Percentiles rank a stretch among this genome's conserved stretches.
These are phyloP conservation scores for Parathielavia appendiculata DNA, from an alignment of 495 filamentous ascomycete species.

Conservation along the genomic window DNA sequence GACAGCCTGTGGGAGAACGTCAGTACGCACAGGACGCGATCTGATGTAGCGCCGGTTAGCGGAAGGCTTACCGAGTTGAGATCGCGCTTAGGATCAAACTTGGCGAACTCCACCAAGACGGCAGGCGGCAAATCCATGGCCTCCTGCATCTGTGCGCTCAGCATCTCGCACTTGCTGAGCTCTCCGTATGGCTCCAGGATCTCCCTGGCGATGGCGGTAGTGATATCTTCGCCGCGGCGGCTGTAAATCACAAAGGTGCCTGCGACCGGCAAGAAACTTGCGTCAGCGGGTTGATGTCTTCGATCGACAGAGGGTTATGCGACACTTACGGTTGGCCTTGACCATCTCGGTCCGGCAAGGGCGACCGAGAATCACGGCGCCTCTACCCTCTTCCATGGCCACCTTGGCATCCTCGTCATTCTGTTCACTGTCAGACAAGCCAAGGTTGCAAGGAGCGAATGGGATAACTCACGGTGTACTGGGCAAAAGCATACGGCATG, in stretches of 20 bases:
- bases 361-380: conserved; percentile 49
- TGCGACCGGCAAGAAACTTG: conserved; percentile 17
- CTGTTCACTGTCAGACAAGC: conserved; percentile 23
- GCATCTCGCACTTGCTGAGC: conserved; percentile 30
- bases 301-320: not conserved
- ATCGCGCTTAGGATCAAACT: conserved; percentile 40
- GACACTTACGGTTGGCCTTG: conserved; percentile 51
- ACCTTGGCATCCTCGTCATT: conserved; percentile 42
- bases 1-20: conserved; percentile 25
- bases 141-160: conserved; percentile 25
- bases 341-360: conserved; percentile 53
- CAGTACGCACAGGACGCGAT: conserved; percentile 15
- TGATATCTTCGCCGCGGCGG: conserved; percentile 36
- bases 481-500: conserved; percentile 61
- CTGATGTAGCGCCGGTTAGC: not conserved
- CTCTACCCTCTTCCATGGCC: conserved; percentile 45
- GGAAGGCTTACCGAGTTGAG: conserved; percentile 35
- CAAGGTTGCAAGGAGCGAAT: not conserved
- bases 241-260: conserved; percentile 49
- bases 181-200: conserved; percentile 41
- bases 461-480: conserved; percentile 50
- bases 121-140: conserved; percentile 39
- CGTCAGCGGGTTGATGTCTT: conserved; percentile 15
- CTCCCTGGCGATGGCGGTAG: conserved; percentile 38
- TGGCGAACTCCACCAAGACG: conserved; percentile 47